Percentiles rank a stretch among this genome's conserved stretches.
These are phyloP conservation scores for Obelidium mucronatum DNA, from an alignment of 192 early-diverging fungal genomes.

Conservation along the genomic window DNA sequence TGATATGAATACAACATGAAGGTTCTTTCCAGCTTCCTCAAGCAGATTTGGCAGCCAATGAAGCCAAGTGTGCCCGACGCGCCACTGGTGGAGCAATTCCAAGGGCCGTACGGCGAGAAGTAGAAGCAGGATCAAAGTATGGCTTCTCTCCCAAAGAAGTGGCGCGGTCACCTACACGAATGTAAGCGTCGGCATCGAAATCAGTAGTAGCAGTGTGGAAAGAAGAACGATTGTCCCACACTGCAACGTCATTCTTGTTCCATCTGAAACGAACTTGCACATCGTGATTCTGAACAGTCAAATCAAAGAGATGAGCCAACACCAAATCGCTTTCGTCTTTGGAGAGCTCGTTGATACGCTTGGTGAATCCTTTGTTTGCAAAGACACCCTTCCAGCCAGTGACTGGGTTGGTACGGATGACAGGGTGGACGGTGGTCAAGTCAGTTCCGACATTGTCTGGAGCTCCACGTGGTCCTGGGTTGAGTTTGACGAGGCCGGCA, in stretches of 20 bases:
- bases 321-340: too few species aligned
- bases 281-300: neutral
- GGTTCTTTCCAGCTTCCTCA: too few species aligned
- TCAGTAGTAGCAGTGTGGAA: too few species aligned
- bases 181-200: constrained; percentile 40
- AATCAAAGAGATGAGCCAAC: neutral
- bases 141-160: constrained; percentile 46
- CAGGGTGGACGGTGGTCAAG: neutral
- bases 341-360: too few species aligned
- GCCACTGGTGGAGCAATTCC: neutral
- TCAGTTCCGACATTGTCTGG: neutral
- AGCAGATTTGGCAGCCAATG: too few species aligned
- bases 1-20: too few species aligned
- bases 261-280: constrained; percentile 50
- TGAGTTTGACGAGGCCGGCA: neutral
- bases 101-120: neutral
- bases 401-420: too few species aligned
- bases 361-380: too few species aligned
- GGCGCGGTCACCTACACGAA: constrained; percentile 45
- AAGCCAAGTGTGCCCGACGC: neutral
- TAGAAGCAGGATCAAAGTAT: constrained; percentile 38
- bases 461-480: neutral
- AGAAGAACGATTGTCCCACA: constrained; percentile 53
- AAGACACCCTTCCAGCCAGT: neutral
- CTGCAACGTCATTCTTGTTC: constrained; percentile 47